Percentiles rank a stretch among this genome's conserved stretches.
Conservation (phyloP, 331 rosid species). For the Quercus tomentella region DNA sequence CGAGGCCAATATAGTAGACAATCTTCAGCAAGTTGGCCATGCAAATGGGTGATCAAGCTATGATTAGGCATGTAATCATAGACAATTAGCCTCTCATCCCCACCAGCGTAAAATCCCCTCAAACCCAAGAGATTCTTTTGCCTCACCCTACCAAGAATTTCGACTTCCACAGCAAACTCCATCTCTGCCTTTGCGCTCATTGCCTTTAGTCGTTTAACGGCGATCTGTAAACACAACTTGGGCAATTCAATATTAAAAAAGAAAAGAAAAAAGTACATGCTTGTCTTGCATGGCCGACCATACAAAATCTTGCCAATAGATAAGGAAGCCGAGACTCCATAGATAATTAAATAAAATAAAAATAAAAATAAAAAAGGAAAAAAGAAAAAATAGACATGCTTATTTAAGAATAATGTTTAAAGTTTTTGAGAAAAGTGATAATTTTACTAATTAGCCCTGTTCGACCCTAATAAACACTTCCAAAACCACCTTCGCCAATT, state of each 20-base stretch:
- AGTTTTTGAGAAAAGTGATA: no score
- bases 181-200: constrained; percentile 89
- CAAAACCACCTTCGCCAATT: constrained; percentile 87
- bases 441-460: constrained; percentile 45
- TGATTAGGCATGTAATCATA: constrained; percentile 93
- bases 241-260: background rate
- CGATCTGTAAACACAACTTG: constrained; percentile 43
- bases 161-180: constrained; percentile 98
- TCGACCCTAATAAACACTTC: constrained; percentile 77
- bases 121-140: constrained; percentile 78
- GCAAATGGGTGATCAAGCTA: constrained; percentile 80
- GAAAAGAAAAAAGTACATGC: background rate
- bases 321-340: no score
- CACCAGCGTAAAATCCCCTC: constrained; percentile 87
- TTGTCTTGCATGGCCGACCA: background rate
- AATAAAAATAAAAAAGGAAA: background rate
- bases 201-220: constrained; percentile 77
- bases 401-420: no score
- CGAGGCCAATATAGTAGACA: constrained; percentile 66
- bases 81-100: constrained; percentile 83
- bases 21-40: constrained; percentile 50
- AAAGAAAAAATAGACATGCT: background rate
- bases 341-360: background rate
- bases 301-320: background rate
- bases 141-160: constrained; percentile 85